Evolutionary conservation across 2,329 filamentous ascomycete species (phyloP), one percentile per base, ranked within the genome.

Genomic region (Aspergillus hiratsukae): DNA sequence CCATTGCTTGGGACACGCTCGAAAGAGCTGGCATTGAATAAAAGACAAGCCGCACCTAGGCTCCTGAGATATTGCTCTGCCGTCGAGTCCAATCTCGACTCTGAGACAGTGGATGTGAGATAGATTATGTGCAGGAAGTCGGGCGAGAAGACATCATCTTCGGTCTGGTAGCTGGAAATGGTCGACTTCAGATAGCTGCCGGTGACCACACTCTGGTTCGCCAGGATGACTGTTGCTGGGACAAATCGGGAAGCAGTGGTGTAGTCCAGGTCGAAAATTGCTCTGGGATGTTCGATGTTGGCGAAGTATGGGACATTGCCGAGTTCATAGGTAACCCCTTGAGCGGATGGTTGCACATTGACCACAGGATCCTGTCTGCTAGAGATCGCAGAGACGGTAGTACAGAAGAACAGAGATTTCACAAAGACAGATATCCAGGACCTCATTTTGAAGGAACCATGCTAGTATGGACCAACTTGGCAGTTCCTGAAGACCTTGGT

Each of bases 91-190:
- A 53, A 21, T 10, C 37, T 46, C 4, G 11, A 27, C 27, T 35
- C 10, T 8, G 35, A 2, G 1, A 21, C 25, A 10, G 51, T 31
- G 6, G 58, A 51, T 21, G 49, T 48, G 35, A 61, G 28, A 29
- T 60, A 62, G 27, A 62, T 28, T 5, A 52, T 19, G 27, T n/a
- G 1, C 10, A 63, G 50, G 28, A 63, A 63, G 2, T 35, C 51
- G 14, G 6, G 3, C 0, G 48, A 37, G 49, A 59, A 53, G 23
- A 63, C 61, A 45, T 63, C 61, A 35, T 63, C 61, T 7, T 48
- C 7, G 17, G 43, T 23, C 2, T 52, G 11, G 52, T 61, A 62
- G 14, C 45, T 23, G 6, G 49, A 21, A 11, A 59, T 43, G n/a
- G 31, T 56, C 3, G 45, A n/a, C 14, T 53, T 14, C 2, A 59